Conservation (phyloP, 192 early-diverging fungal genomes). For the Coemansia sp. region DNA sequence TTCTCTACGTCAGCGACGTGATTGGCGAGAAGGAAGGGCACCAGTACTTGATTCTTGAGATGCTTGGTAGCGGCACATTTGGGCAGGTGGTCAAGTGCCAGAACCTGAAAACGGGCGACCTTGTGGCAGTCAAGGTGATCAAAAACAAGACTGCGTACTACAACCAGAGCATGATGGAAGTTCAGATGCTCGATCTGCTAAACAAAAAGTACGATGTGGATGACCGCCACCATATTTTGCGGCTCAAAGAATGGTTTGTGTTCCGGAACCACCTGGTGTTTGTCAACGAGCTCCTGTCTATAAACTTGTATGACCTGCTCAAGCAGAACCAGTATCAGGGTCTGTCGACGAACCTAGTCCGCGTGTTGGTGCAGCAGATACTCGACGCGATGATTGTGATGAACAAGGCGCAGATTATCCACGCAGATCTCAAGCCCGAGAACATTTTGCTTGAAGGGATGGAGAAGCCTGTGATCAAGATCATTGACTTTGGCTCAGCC, state of each 20-base stretch:
- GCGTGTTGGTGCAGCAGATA: conserved; percentile 91
- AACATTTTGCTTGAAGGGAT: conserved; percentile 55
- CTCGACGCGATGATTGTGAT: conserved; percentile 87
- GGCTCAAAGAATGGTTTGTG: conserved; percentile 91
- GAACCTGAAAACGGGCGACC: conserved; percentile 88
- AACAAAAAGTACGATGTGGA: conserved; percentile 85
- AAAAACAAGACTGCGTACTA: conserved; percentile 98
- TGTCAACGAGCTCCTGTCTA: conserved; percentile 94
- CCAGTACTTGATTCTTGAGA: conserved; percentile 91
- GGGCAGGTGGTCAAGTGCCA: conserved; percentile 98
- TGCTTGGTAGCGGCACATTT: conserved; percentile 96
- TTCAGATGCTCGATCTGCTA: conserved; percentile 88
- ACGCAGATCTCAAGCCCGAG: conserved; percentile 91
- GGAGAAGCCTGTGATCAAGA: conserved; percentile 91
- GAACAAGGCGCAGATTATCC: conserved; percentile 87
- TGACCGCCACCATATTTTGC: conserved; percentile 87
- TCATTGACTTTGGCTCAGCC: conserved; percentile 99
- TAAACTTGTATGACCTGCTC: conserved; percentile 97
- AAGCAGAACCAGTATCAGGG: conserved; percentile 97
- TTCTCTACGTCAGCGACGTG: conserved; percentile 95
- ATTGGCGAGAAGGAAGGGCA: conserved; percentile 88
- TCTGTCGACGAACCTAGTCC: conserved; percentile 88
- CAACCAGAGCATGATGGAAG: conserved; percentile 97
- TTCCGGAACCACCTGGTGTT: conserved; percentile 92
- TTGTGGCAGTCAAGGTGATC: conserved; percentile 95